Evolutionary conservation across 441 rosid genomes (phyloP).

Genomic region (Populus hybrid): DNA sequence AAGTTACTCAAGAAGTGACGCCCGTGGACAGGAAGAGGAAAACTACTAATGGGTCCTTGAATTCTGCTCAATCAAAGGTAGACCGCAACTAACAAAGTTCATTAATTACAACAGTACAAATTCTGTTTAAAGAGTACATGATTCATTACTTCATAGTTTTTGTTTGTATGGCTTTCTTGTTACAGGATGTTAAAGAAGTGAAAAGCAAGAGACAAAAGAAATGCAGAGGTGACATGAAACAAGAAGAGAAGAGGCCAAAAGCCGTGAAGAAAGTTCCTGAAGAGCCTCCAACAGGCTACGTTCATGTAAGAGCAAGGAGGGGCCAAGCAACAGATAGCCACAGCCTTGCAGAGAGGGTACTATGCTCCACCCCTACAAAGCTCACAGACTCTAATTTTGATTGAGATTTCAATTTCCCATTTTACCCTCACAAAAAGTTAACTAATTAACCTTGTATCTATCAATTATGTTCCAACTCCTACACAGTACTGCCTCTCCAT

Average conservation of each 20-base stretch:
- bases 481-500: background rate
- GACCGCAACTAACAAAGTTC: background rate
- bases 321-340: no score
- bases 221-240: constrained; percentile 24
- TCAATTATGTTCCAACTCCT: background rate
- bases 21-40: constrained; percentile 32
- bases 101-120: background rate
- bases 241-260: constrained; percentile 31
- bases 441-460: background rate
- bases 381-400: background rate
- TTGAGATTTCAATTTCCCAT: background rate
- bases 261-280: constrained; percentile 16
- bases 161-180: background rate
- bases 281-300: no score
- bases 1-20: constrained; percentile 35
- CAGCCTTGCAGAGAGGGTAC: no score
- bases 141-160: background rate
- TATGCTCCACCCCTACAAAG: no score
- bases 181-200: constrained; percentile 35
- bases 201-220: constrained; percentile 46
- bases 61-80: constrained; percentile 40
- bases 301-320: no score
- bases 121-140: background rate
- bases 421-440: background rate
- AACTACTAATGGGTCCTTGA: constrained; percentile 23